These are phyloP conservation scores for Podospora pseudoanserina DNA, from an alignment of 495 filamentous ascomycete species.

Conservation along the genomic window DNA sequence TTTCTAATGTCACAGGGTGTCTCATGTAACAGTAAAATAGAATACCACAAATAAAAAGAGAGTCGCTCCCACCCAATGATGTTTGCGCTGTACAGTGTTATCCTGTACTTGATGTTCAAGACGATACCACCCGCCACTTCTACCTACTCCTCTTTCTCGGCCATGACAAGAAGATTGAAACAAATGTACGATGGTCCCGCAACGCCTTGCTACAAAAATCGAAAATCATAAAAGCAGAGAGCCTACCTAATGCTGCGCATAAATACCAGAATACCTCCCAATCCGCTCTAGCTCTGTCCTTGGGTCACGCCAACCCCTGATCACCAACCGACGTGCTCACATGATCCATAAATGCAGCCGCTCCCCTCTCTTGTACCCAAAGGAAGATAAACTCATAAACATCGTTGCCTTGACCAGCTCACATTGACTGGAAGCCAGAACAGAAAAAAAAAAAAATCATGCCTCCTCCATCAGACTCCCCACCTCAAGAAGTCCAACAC, in stretches of 20 bases:
- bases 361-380: not conserved
- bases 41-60: not conserved
- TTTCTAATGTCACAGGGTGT: not conserved
- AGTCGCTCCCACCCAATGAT: conserved; percentile 4
- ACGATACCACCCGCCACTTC: not conserved
- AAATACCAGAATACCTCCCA: conserved; percentile 11
- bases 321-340: not conserved
- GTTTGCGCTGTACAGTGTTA: not conserved
- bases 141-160: not conserved
- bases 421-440: not conserved
- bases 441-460: conserved; percentile 3
- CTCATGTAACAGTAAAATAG: not conserved
- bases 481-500: conserved; percentile 46
- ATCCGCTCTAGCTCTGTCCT: not conserved
- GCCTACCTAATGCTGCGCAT: not conserved
- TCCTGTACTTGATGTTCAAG: not conserved
- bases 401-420: not conserved
- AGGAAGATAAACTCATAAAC: not conserved
- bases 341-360: not conserved
- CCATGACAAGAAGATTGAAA: not conserved
- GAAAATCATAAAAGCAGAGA: not conserved
- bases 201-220: conserved; percentile 8
- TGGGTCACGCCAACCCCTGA: not conserved
- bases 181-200: conserved; percentile 1
- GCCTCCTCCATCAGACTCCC: conserved; percentile 28